Base-by-base conservation (phyloP, 768 basidiomycete species). In the Crucibulum laeve region DNA sequence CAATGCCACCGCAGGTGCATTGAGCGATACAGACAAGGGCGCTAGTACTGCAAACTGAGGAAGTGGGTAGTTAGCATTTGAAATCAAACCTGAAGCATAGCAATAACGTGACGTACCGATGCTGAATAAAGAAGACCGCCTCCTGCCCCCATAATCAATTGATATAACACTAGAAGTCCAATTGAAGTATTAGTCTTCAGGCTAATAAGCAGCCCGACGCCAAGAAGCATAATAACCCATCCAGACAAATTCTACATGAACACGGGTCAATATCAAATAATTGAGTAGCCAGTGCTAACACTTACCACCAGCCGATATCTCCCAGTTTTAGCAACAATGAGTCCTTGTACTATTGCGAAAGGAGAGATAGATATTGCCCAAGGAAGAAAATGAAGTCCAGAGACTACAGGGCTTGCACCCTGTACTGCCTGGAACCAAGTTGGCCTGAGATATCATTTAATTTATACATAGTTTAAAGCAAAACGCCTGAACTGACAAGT, bases 41-140 rank as follows among this genome's bases (percentile, higher is more conserved):
- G 78, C 72, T 4, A 74, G 66, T 17, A 79, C 64, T 0, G 78
- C 70, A 53, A 76, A 80, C 35, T 65, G 67, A 3, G 55, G 40
- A 22, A n/a, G n/a, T n/a, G n/a, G n/a, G n/a, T n/a, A n/a, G n/a
- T n/a, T n/a, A n/a, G n/a, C n/a, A n/a, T n/a, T n/a, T n/a, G n/a
- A n/a, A n/a, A n/a, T n/a, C n/a, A n/a, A n/a, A n/a, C n/a, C n/a
- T n/a, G n/a, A n/a, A n/a, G n/a, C n/a, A n/a, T n/a, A n/a, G n/a
- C n/a, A n/a, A n/a, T n/a, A n/a, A n/a, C n/a, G n/a, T n/a, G n/a
- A n/a, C n/a, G n/a, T n/a, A n/a, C n/a, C n/a, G n/a, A n/a, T n/a
- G n/a, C n/a, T n/a, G n/a, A n/a, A n/a, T n/a, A n/a, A n/a, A n/a
- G n/a, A n/a, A n/a, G n/a, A n/a, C n/a, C n/a, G n/a, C n/a, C n/a